Percentiles rank a stretch among this genome's conserved stretches.
These are phyloP conservation scores for Thielaviopsis ethacetica DNA, from an alignment of 2,329 filamentous ascomycete genomes.

Conservation along the genomic window DNA sequence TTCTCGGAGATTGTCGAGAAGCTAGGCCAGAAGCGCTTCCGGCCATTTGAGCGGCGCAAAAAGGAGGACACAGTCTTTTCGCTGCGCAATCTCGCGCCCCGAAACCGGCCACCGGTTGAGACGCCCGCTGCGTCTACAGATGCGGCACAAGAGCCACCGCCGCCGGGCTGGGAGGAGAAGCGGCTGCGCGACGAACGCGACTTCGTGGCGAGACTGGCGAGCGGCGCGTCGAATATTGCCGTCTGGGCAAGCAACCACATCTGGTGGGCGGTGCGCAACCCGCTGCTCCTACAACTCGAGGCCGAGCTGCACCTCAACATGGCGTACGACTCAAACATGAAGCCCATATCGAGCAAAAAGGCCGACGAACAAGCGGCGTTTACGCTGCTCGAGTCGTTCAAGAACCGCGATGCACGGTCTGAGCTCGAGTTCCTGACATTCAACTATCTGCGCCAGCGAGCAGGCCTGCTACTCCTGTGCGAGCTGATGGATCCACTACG, in stretches of 20 bases:
- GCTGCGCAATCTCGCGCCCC: slow-evolving; percentile 44
- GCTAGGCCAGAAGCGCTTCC: slow-evolving; percentile 41
- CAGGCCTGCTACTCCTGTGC: slow-evolving; percentile 61
- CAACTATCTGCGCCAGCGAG: slow-evolving; percentile 78
- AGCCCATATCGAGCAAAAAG: slow-evolving; percentile 18
- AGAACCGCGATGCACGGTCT: slow-evolving; percentile 63
- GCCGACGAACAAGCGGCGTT: slow-evolving; percentile 36
- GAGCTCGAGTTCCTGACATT: slow-evolving; percentile 85
- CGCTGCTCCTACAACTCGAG: slow-evolving; percentile 52
- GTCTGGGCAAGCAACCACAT: slow-evolving; percentile 67
- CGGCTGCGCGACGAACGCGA: slow-evolving; percentile 64
- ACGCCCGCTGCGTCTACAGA: neutral
- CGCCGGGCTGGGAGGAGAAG: slow-evolving; percentile 43
- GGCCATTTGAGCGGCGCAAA: slow-evolving; percentile 38
- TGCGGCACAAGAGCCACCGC: neutral
- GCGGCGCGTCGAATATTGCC: slow-evolving; percentile 50
- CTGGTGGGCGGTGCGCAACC: slow-evolving; percentile 77
- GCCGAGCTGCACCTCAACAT: slow-evolving; percentile 17
- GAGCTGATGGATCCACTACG: slow-evolving; percentile 25
- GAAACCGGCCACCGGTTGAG: slow-evolving; percentile 53
- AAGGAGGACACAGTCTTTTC: slow-evolving; percentile 46
- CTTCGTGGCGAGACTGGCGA: slow-evolving; percentile 63
- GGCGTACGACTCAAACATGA: slow-evolving; percentile 5
- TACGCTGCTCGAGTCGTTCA: slow-evolving; percentile 53
- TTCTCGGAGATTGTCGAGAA: slow-evolving; percentile 50